These are phyloP conservation scores for Ceratocystis cacaofunesta DNA, from an alignment of 2,329 filamentous ascomycete genomes.

Conservation along the genomic window DNA sequence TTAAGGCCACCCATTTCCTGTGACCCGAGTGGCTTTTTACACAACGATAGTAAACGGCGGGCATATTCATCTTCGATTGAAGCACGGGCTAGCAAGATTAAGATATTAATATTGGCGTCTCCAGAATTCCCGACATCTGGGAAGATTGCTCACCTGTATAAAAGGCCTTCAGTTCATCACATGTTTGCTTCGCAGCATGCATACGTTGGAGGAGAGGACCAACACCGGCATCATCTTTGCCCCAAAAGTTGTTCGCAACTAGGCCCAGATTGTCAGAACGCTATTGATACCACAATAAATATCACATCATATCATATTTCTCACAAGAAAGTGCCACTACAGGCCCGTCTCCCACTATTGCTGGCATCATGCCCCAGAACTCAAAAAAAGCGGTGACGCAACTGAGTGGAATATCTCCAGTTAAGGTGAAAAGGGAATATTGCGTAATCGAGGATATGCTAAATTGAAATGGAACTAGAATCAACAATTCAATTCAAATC, in stretches of 20 bases:
- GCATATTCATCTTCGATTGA: conserved; percentile 95
- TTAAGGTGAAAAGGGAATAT: too few relatives aligned
- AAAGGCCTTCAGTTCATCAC: conserved; percentile 84
- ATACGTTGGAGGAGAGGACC: conserved; percentile 83
- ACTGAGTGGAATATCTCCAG: too few relatives aligned
- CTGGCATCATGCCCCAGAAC: conserved; percentile 35
- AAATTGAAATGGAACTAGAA: too few relatives aligned
- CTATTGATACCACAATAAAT: not conserved
- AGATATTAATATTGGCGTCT: not conserved
- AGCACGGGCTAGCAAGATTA: conserved; percentile 41
- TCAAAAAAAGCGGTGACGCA: not conserved
- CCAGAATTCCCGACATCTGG: not conserved
- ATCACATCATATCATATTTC: conserved; percentile 18
- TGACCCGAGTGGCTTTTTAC: conserved; percentile 77
- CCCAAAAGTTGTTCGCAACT: conserved; percentile 99
- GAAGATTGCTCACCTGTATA: conserved; percentile 47
- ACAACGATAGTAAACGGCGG: conserved; percentile 71
- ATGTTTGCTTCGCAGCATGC: conserved; percentile 84
- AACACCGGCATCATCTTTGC: conserved; percentile 95
- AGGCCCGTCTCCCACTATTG: conserved; percentile 44
- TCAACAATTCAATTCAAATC: too few relatives aligned
- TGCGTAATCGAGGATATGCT: too few relatives aligned
- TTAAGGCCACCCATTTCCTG: conserved; percentile 73
- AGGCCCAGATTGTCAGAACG: not conserved
- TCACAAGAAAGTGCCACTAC: conserved; percentile 54